phyloP scores from a whole-genome alignment of 345 rosid species.

The Orychophragmus violaceus region DNA sequence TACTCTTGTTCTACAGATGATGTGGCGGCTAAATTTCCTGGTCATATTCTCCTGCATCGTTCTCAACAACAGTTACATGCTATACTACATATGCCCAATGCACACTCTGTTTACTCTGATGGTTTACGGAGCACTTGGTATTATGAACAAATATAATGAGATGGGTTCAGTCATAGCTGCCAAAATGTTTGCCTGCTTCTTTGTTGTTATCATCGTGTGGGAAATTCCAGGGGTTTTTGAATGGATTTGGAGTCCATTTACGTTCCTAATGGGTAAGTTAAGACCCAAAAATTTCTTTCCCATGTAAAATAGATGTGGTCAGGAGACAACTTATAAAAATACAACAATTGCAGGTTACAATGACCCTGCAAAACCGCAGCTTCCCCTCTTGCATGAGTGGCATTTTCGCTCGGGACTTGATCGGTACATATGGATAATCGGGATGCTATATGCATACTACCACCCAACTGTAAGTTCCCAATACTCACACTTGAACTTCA shows the following conservation, averaged over 20 bases:
- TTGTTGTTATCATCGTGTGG: constrained; percentile 84
- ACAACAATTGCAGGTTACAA: constrained; percentile 64
- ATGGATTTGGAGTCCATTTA: constrained; percentile 86
- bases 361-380: constrained; percentile 78
- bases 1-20: constrained; percentile 63
- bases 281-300: constrained; percentile 11
- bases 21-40: constrained; percentile 99
- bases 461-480: constrained; percentile 84
- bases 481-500: background rate
- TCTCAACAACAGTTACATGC: constrained; percentile 84
- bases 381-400: constrained; percentile 87
- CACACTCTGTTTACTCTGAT: constrained; percentile 97
- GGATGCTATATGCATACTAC: constrained; percentile 97
- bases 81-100: constrained; percentile 98
- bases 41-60: constrained; percentile 79
- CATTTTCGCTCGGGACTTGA: constrained; percentile 99
- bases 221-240: constrained; percentile 95
- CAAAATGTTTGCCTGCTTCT: constrained; percentile 68
- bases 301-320: constrained; percentile 5
- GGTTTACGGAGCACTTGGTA: constrained; percentile 96
- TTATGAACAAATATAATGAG: constrained; percentile 86
- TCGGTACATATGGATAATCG: constrained; percentile 97
- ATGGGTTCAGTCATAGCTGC: constrained; percentile 66
- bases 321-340: background rate
- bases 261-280: constrained; percentile 75